Evolutionary conservation across 345 rosid genomes (phyloP).

Genomic region (Euphorbia pulcherrima): DNA sequence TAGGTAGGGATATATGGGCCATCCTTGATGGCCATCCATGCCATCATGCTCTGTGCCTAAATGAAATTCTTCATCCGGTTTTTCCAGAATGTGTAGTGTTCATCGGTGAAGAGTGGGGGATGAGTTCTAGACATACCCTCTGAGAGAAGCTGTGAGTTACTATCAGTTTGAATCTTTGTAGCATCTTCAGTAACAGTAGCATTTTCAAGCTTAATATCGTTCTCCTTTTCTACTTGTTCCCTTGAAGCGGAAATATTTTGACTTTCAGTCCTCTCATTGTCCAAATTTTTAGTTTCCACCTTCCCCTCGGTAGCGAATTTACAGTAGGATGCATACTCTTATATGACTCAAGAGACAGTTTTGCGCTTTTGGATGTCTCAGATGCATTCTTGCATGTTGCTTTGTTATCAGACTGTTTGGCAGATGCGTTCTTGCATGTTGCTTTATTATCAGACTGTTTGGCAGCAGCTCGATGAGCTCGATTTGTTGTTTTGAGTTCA

Average conservation of each 20-base stretch:
- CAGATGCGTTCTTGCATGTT: too few species aligned
- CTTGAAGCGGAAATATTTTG: conserved; percentile 10
- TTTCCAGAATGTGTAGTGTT: too few species aligned
- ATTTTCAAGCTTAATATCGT: conserved; percentile 18
- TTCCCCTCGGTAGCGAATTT: conserved; percentile 20
- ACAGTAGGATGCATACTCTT: conserved; percentile 25
- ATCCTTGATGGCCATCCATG: too few species aligned
- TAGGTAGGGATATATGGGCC: too few species aligned
- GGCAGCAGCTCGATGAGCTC: conserved; percentile 36
- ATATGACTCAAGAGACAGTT: conserved; percentile 6
- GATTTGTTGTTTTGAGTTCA: conserved; percentile 45
- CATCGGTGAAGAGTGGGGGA: too few species aligned
- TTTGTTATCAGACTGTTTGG: too few species aligned
- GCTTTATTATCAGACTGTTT: conserved; percentile 30
- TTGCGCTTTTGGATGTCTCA: conserved; percentile 17
- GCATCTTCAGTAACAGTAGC: conserved; percentile 8
- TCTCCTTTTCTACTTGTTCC: conserved; percentile 11
- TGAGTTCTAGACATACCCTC: too few species aligned
- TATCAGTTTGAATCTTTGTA: conserved; percentile 14
- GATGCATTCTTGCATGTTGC: conserved; percentile 14
- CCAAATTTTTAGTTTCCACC: conserved; percentile 19
- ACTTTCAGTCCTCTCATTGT: conserved; percentile 13
- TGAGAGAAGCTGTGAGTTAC: too few species aligned
- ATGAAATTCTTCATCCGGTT: too few species aligned
- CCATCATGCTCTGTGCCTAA: too few species aligned